These are phyloP conservation scores for Magnaporthiopsis incrustans DNA, from an alignment of 2,329 filamentous ascomycete genomes.

Conservation along the genomic window DNA sequence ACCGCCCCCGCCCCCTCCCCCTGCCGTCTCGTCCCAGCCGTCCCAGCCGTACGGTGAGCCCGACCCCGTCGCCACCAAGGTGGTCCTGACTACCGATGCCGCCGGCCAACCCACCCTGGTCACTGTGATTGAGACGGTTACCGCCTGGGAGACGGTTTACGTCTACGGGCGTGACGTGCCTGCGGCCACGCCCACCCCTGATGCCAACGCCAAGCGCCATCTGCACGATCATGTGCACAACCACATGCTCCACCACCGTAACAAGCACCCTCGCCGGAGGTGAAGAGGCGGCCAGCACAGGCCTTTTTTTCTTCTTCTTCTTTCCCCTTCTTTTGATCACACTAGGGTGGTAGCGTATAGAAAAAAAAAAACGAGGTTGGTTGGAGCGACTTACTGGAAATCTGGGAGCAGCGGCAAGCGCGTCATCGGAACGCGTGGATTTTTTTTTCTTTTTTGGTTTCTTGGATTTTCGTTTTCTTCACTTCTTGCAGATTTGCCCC, in stretches of 20 bases:
- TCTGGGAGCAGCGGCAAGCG: background rate
- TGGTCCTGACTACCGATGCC: constrained; percentile 9
- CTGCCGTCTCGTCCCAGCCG: constrained; percentile 3
- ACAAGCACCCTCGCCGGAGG: constrained; percentile 4
- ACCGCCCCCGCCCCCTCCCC: constrained; percentile 3
- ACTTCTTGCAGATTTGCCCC: background rate
- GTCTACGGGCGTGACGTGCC: constrained; percentile 22
- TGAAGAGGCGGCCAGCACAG: background rate
- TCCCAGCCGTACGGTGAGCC: background rate
- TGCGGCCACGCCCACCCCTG: constrained; percentile 2
- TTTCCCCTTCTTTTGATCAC: background rate
- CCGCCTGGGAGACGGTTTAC: constrained; percentile 25
- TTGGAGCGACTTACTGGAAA: background rate
- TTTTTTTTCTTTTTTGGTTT: background rate
- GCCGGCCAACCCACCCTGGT: constrained; percentile 13
- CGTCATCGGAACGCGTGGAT: background rate
- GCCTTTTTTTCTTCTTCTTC: background rate
- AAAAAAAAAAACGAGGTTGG: background rate
- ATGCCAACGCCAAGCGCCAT: constrained; percentile 26
- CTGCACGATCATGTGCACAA: constrained; percentile 29
- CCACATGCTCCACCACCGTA: constrained; percentile 26
- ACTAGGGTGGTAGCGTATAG: background rate
- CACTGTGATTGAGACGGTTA: constrained; percentile 38
- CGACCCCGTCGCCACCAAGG: constrained; percentile 4
- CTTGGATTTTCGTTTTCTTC: background rate